Percentiles rank a stretch among this genome's conserved stretches.
Conservation (phyloP, 768 basidiomycete species). For the Saitozyma podzolica region DNA sequence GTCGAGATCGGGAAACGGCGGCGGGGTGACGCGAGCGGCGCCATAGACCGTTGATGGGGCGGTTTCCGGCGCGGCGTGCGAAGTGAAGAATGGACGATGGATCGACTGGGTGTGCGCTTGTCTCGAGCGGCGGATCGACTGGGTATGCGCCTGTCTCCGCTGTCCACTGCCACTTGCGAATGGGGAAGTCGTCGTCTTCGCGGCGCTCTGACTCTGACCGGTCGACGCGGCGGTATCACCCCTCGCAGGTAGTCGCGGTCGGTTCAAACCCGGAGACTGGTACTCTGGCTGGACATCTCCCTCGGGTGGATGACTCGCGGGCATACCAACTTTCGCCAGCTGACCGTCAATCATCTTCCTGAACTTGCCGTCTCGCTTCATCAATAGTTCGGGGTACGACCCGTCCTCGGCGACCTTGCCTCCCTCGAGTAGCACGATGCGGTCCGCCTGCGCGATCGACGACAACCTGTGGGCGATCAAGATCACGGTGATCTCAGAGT, state of each 20-base stretch:
- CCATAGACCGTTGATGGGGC: conserved; percentile 27
- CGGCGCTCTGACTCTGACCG: background rate
- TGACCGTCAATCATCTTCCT: conserved; percentile 48
- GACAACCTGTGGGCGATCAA: conserved; percentile 87
- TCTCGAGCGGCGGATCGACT: conserved; percentile 12
- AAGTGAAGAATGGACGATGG: conserved; percentile 36
- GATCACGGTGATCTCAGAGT: conserved; percentile 76
- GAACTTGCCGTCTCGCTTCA: conserved; percentile 37
- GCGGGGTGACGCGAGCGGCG: conserved; percentile 20
- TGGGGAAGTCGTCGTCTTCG: background rate
- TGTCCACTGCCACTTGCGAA: background rate
- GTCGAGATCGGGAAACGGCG: conserved; percentile 33
- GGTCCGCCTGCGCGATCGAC: conserved; percentile 83
- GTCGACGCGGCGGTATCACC: background rate
- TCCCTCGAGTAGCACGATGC: conserved; percentile 78
- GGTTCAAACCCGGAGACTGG: too few species aligned
- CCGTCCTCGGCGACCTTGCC: conserved; percentile 45
- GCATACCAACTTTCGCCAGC: conserved; percentile 40
- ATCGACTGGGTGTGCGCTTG: conserved; percentile 28
- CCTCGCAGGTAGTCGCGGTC: too few species aligned
- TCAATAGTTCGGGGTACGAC: conserved; percentile 36
- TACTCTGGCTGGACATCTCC: conserved; percentile 5
- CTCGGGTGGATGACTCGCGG: conserved; percentile 3
- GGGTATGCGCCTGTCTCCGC: conserved; percentile 8
- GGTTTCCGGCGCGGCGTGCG: conserved; percentile 20